Base-by-base conservation (phyloP, 805 yeast species). In the Candida golubevii region DNA sequence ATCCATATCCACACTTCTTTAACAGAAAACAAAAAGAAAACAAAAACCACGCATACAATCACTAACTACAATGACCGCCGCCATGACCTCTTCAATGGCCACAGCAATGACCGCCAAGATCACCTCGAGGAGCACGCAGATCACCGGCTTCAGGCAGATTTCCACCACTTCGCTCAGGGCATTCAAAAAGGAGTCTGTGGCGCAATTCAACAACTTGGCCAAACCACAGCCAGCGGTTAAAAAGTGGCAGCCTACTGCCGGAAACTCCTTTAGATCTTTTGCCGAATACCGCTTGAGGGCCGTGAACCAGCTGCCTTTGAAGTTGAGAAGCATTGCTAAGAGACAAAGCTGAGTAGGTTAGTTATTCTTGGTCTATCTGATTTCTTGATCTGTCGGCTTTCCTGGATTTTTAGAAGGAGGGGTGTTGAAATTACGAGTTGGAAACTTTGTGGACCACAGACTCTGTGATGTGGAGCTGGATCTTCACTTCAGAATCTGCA, bases 261-360 rank as follows among this genome's bases (percentile, higher is more conserved):
- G 72, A 33, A 60, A 67, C 55, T 60, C 72, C 15, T 70, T 66
- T 57, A 60, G 72, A 45, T 61, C 71, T 4, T 71, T 71, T 55
- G 73, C 73, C 34, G 75, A 71, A 51, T 71, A 71, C 60, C 60
- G 75, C 50, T 66, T 71, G 56, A 63, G 65, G 47, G 72, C 59
- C 8, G 61, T 62, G 36, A 63, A 70, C 59, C 74, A 69, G 47
- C 59, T 67, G 36, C 75, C 75, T 12, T 68, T 71, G 60, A 61
- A 60, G 23, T 41, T 62, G 42, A 61, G 61, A 45, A 43, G 47
- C 33, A 30, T 33, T 10, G 38, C 42, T 30, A 46, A 44, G 39
- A 44, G 44, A 41, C 37, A 36, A 32, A 45, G 39, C 45, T 49
- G 38, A 31, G 26, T 1, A 9, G 38, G 5, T 18, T 5, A 18